Percentiles rank a stretch among this genome's conserved stretches.
These are phyloP conservation scores for Ogataea allantospora DNA, from an alignment of 805 yeast species.

Conservation along the genomic window DNA sequence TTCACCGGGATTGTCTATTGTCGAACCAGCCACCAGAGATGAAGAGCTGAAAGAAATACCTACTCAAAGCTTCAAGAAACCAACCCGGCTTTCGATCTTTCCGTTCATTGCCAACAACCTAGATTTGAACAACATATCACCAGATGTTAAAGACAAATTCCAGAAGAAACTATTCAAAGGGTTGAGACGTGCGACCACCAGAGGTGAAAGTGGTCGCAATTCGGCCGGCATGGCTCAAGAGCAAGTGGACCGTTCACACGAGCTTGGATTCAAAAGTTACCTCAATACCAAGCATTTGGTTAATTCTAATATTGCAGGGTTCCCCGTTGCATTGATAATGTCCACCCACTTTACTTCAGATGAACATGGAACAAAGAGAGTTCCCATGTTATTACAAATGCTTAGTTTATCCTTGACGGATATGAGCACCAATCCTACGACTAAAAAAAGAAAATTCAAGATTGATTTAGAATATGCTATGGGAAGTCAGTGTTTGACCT, in stretches of 20 bases:
- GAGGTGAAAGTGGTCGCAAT: slow-evolving; percentile 12
- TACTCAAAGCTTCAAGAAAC: slow-evolving; percentile 7
- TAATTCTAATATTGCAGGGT: slow-evolving; percentile 57
- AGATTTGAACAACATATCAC: not conserved
- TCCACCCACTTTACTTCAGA: slow-evolving; percentile 76
- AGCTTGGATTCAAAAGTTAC: slow-evolving; percentile 26
- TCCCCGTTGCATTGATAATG: slow-evolving; percentile 71
- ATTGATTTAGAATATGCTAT: slow-evolving; percentile 90
- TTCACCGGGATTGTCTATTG: not conserved
- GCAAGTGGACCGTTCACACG: slow-evolving; percentile 17
- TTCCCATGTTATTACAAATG: slow-evolving; percentile 77
- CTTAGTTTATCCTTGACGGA: slow-evolving; percentile 64
- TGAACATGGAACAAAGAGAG: slow-evolving; percentile 72
- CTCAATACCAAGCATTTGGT: slow-evolving; percentile 36
- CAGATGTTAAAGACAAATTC: slow-evolving; percentile 19
- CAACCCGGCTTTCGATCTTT: slow-evolving; percentile 16
- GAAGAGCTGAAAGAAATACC: slow-evolving; percentile 3
- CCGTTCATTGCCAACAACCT: slow-evolving; percentile 14
- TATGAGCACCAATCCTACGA: slow-evolving; percentile 38
- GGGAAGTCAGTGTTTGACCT: slow-evolving; percentile 70
- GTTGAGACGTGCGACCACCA: slow-evolving; percentile 17
- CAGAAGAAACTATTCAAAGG: slow-evolving; percentile 22
- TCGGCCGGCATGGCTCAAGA: slow-evolving; percentile 11
- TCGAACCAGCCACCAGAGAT: slow-evolving; percentile 1
- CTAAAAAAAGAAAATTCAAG: slow-evolving; percentile 48